Evolutionary conservation across 2,329 filamentous ascomycete genomes (phyloP), one percentile per base, ranked within the genome.

Genomic region (Exophiala sideris): DNA sequence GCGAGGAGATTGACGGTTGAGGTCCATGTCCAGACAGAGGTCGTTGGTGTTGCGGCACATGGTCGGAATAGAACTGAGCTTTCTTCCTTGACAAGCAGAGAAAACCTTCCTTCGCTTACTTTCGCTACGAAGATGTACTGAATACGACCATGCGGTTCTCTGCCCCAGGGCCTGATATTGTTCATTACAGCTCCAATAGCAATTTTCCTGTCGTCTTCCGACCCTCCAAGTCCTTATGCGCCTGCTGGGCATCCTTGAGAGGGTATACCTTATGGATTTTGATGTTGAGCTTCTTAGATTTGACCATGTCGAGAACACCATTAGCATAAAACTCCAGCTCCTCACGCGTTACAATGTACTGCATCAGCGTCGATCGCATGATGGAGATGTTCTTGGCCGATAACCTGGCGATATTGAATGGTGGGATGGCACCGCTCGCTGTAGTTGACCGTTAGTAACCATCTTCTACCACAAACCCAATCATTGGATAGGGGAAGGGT

Each of bases 201-300:
- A 95, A 71, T 76, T 96, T 96, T 14, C 91, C 91, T 9, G 84
- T 89, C 1, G 89, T 94, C 76, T 86, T 89, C 64, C 91, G 79
- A 39, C 88, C 81, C 72, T 95, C 88, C 41, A 96, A 78, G 69
- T 96, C 89, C 68, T 79, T 71, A 59, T 95, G 90, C 10, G 89
- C 90, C 63, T 81, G 76, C 34, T 78, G 82, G 33, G 87, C 83
- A 41, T 96, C 85, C 64, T 83, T 80, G 38, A 96, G 74, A 4
- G 86, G 82, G 69, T 96, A 96, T 0, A 85, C 75, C 59, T 91
- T 82, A 68, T 95, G 88, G 29, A 95, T 81, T 56, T 79, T 80
- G 12, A 90, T 79, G 58, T 89, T 83, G 45, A 95, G 68, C 66
- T 88, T 85, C 50, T 85, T 83, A 49, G 83, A 79, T 57, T 78